phyloP scores from a whole-genome alignment of 2,329 filamentous ascomycete species.

The Fusarium begoniae region DNA sequence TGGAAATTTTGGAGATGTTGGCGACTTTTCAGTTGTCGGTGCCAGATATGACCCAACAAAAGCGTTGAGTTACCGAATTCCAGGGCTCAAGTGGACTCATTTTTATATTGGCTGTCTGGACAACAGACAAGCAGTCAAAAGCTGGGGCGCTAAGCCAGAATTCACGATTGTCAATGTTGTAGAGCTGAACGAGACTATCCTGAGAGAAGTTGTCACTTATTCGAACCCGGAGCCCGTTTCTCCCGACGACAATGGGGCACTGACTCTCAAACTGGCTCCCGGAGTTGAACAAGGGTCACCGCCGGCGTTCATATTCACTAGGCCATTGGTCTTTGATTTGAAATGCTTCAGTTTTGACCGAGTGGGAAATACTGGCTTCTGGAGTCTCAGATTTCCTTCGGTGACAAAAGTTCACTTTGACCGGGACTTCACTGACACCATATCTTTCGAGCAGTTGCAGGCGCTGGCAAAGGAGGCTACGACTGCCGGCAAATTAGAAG shows the following conservation, averaged over 20 bases:
- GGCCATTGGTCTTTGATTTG: conserved; percentile 81
- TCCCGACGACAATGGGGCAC: conserved; percentile 50
- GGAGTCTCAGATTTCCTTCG: conserved; percentile 78
- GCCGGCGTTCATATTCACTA: conserved; percentile 67
- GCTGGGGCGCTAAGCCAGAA: conserved; percentile 60
- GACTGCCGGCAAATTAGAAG: conserved; percentile 58
- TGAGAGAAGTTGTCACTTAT: conserved; percentile 60
- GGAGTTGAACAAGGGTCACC: conserved; percentile 53
- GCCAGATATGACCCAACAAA: conserved; percentile 74
- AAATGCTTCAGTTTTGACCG: conserved; percentile 83
- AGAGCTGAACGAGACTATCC: conserved; percentile 61
- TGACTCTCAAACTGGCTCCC: conserved; percentile 58
- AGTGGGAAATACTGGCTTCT: conserved; percentile 73
- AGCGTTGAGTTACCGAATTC: conserved; percentile 64
- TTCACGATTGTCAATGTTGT: conserved; percentile 76
- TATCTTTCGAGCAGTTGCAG: conserved; percentile 77
- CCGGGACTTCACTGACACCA: conserved; percentile 72
- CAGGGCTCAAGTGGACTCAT: conserved; percentile 75
- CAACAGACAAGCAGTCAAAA: conserved; percentile 69
- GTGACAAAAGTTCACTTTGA: conserved; percentile 83
- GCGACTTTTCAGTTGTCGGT: conserved; percentile 83
- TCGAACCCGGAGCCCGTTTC: conserved; percentile 56
- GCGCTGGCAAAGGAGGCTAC: conserved; percentile 68
- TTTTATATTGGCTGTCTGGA: conserved; percentile 82
- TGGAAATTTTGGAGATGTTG: conserved; percentile 78